Evolutionary conservation across 2,329 filamentous ascomycete genomes (phyloP).

Genomic region (Colletotrichum navitas): DNA sequence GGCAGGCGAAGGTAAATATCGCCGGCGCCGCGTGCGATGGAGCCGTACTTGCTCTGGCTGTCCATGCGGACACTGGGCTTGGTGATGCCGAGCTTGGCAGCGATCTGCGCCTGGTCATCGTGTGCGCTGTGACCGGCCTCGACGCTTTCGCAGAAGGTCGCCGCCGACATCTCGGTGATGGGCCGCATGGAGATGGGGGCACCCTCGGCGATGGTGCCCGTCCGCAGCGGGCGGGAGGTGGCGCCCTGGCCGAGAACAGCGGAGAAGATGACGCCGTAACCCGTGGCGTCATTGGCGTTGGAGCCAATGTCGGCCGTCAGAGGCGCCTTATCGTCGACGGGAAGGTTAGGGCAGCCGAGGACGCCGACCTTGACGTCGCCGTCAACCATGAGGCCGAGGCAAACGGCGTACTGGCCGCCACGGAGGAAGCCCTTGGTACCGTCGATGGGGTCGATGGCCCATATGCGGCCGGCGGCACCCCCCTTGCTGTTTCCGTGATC

Average conservation of each 20-base stretch:
- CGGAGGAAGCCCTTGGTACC: constrained; percentile 97
- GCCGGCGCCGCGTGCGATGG: constrained; percentile 91
- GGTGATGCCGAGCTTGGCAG: constrained; percentile 86
- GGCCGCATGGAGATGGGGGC: constrained; percentile 82
- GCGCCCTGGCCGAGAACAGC: constrained; percentile 85
- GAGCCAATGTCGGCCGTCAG: constrained; percentile 79
- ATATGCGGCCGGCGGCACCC: constrained; percentile 82
- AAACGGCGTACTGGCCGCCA: constrained; percentile 97
- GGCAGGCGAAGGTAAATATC: constrained; percentile 95
- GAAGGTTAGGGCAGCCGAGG: constrained; percentile 94
- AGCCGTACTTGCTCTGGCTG: constrained; percentile 97
- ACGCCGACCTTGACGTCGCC: constrained; percentile 95
- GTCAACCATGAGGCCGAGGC: constrained; percentile 90
- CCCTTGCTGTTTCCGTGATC: constrained; percentile 78
- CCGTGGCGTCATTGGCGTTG: constrained; percentile 79
- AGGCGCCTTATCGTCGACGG: constrained; percentile 81
- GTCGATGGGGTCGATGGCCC: constrained; percentile 97
- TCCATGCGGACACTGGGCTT: constrained; percentile 94
- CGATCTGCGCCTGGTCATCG: constrained; percentile 87
- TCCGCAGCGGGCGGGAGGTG: constrained; percentile 78
- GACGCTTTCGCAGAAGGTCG: constrained; percentile 96
- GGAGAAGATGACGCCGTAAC: constrained; percentile 89
- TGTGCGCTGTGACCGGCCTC: constrained; percentile 94
- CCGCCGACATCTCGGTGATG: constrained; percentile 78
- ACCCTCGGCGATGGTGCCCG: constrained; percentile 63